Conservation (phyloP, 192 early-diverging fungal species). For the Borealophlyctis nickersoniae region DNA sequence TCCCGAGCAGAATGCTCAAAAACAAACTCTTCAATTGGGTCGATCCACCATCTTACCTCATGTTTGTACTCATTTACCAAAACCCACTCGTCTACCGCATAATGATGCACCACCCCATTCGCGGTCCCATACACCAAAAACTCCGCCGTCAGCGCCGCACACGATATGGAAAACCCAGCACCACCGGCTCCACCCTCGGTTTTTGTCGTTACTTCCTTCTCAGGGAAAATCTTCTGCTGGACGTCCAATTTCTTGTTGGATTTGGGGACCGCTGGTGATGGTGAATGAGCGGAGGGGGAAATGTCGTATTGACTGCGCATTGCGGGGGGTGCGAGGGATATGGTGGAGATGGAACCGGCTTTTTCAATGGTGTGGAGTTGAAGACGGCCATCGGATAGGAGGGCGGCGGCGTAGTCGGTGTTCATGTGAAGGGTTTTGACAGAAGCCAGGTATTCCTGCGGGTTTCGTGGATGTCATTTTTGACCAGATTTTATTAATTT, state of each 20-base stretch:
- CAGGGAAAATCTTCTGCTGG: constrained; percentile 35
- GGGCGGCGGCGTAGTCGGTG: constrained; percentile 26
- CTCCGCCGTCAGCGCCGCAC: constrained; percentile 34
- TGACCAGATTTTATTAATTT: too few species aligned
- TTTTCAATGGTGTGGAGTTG: constrained; percentile 44
- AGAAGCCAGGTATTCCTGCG: constrained; percentile 30
- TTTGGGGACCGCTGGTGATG: too few species aligned
- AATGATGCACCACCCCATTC: constrained; percentile 28
- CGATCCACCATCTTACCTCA: constrained; percentile 39
- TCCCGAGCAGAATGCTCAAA: too few species aligned
- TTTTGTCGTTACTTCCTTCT: constrained; percentile 19
- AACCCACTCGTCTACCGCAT: constrained; percentile 40
- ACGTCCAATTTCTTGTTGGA: not conserved
- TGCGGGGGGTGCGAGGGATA: constrained; percentile 2
- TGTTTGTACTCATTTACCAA: constrained; percentile 44
- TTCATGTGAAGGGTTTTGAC: constrained; percentile 35
- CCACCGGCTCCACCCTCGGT: not conserved
- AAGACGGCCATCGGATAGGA: constrained; percentile 37
- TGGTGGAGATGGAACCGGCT: constrained; percentile 7
- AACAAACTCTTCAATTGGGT: too few species aligned
- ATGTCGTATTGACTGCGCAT: not conserved
- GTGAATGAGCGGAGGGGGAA: too few species aligned
- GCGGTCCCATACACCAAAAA: constrained; percentile 35
- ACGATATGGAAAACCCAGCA: constrained; percentile 9
- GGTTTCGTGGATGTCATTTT: too few species aligned